These are phyloP conservation scores for Solanum aculeatissimum DNA, from an alignment of 305 asterid species.

Conservation along the genomic window DNA sequence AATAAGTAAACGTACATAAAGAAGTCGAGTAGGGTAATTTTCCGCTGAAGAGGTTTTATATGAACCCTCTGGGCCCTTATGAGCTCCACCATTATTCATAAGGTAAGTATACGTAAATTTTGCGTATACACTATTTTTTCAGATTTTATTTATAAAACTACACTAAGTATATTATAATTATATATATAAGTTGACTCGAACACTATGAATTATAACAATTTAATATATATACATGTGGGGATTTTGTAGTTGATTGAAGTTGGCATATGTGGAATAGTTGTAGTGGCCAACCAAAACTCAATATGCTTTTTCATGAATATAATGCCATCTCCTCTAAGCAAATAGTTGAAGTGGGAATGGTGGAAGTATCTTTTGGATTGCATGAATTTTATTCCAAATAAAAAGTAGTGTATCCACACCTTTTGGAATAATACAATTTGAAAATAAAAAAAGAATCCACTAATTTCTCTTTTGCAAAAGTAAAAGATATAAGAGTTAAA, in stretches of 20 bases:
- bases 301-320: neutral
- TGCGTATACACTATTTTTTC: too few relatives aligned
- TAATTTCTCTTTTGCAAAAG: neutral
- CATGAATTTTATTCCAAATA: neutral
- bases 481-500: neutral
- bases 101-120: neutral
- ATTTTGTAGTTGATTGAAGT: neutral
- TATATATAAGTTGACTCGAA: neutral
- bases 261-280: neutral
- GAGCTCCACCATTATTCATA: neutral
- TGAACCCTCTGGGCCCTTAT: too few relatives aligned
- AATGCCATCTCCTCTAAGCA: neutral
- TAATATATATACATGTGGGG: neutral
- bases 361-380: neutral
- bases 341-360: neutral
- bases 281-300: neutral
- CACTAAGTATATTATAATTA: neutral
- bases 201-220: neutral
- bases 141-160: neutral
- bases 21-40: too few relatives aligned
- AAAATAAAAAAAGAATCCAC: neutral
- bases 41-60: too few relatives aligned
- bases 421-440: neutral
- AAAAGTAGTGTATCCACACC: neutral
- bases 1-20: too few relatives aligned